phyloP scores from a whole-genome alignment of 352 stramenopile species.

The Aphanomyces astaci region DNA sequence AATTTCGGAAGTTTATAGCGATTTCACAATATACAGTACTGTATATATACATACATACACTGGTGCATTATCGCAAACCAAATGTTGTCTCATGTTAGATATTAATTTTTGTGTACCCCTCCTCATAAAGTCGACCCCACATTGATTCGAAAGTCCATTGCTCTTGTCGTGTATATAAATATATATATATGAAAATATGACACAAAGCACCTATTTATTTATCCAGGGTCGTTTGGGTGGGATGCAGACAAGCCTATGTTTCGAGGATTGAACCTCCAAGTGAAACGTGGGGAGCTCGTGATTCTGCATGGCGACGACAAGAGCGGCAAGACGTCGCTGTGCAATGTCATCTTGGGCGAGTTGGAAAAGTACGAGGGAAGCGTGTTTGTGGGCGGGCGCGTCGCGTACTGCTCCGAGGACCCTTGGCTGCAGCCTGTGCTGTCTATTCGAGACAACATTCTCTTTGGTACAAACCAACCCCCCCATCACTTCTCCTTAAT shows the following conservation, averaged over 20 bases:
- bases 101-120: too few species aligned
- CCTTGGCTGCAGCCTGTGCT: slow-evolving; percentile 79
- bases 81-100: too few species aligned
- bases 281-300: slow-evolving; percentile 17
- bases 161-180: too few species aligned
- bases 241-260: slow-evolving; percentile 10
- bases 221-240: slow-evolving; percentile 5
- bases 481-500: too few species aligned
- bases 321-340: slow-evolving; percentile 21
- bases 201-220: too few species aligned
- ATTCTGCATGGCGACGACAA: slow-evolving; percentile 15
- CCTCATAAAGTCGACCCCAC: too few species aligned
- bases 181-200: too few species aligned
- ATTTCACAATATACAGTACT: too few species aligned
- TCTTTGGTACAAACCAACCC: slow-evolving; percentile 51
- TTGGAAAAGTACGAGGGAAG: slow-evolving; percentile 16
- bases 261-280: background rate
- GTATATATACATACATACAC: too few species aligned
- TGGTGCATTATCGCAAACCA: too few species aligned
- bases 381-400: slow-evolving; percentile 31
- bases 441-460: slow-evolving; percentile 73
- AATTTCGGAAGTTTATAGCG: too few species aligned
- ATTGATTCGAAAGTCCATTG: too few species aligned
- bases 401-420: slow-evolving; percentile 29
- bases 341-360: slow-evolving; percentile 21